Conservation (phyloP, 2,329 filamentous ascomycete species). For the Claviceps arundinis region DNA sequence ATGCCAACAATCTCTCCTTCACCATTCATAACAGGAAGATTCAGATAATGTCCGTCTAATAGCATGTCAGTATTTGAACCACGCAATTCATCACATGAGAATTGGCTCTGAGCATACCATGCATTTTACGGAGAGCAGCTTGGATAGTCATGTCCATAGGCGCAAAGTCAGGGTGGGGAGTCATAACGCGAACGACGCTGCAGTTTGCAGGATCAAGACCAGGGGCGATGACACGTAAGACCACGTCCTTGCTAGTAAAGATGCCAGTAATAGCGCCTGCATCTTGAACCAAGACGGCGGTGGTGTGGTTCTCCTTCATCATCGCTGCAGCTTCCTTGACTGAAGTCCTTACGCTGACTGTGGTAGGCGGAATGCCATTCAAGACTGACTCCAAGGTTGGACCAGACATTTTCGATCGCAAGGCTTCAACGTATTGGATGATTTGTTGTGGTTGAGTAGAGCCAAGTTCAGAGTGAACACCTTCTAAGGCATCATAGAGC, state of each 20-base stretch:
- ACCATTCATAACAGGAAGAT: slow-evolving; percentile 97
- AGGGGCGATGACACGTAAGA: slow-evolving; percentile 92
- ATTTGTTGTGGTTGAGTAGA: slow-evolving; percentile 96
- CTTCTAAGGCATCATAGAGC: slow-evolving; percentile 92
- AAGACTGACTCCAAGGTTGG: slow-evolving; percentile 91
- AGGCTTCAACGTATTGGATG: slow-evolving; percentile 95
- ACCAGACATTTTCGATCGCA: slow-evolving; percentile 93
- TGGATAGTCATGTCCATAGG: slow-evolving; percentile 99
- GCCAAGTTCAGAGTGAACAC: slow-evolving; percentile 92
- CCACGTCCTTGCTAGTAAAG: slow-evolving; percentile 98
- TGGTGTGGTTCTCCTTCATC: slow-evolving; percentile 99
- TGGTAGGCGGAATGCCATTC: slow-evolving; percentile 81
- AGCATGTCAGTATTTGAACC: slow-evolving; percentile 5
- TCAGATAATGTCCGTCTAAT: slow-evolving; percentile 91
- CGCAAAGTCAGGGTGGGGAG: slow-evolving; percentile 95
- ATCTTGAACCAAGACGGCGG: slow-evolving; percentile 89
- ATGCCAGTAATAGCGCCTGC: slow-evolving; percentile 96
- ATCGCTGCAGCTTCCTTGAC: slow-evolving; percentile 88
- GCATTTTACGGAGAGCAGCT: slow-evolving; percentile 96
- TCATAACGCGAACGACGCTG: slow-evolving; percentile 98
- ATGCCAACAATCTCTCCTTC: slow-evolving; percentile 95
- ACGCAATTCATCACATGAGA: neutral
- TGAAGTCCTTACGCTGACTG: slow-evolving; percentile 88
- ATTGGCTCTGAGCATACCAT: slow-evolving; percentile 49
- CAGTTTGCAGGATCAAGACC: slow-evolving; percentile 88